Percentiles rank a stretch among this genome's conserved stretches.
These are phyloP conservation scores for Coemansia sp. DNA, from an alignment of 192 early-diverging fungal genomes.

Conservation along the genomic window DNA sequence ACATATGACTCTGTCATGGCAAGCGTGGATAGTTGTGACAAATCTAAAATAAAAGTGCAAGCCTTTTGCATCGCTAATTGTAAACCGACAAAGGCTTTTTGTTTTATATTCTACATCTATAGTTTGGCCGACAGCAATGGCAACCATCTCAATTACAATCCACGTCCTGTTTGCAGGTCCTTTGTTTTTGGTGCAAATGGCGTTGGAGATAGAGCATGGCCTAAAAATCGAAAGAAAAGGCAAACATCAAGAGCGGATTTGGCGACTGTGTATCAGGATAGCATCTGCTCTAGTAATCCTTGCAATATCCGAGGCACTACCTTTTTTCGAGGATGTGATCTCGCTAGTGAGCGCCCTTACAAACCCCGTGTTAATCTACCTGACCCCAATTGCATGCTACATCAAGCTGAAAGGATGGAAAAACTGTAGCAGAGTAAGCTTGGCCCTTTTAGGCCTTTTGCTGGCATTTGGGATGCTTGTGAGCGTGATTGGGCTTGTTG, in stretches of 20 bases:
- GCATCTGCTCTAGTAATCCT: slow-evolving; percentile 56
- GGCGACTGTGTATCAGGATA: slow-evolving; percentile 56
- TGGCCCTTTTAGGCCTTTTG: slow-evolving; percentile 30
- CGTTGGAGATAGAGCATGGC: slow-evolving; percentile 55
- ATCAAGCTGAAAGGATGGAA: slow-evolving; percentile 66
- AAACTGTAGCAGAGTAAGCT: slow-evolving; percentile 30
- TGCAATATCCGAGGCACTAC: slow-evolving; percentile 63
- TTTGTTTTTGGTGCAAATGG: slow-evolving; percentile 67
- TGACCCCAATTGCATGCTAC: slow-evolving; percentile 73
- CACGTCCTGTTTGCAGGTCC: slow-evolving; percentile 79
- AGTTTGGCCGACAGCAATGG: slow-evolving; percentile 60
- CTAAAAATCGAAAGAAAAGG: slow-evolving; percentile 59
- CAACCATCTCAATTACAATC: slow-evolving; percentile 66
- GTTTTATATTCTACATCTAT: slow-evolving; percentile 39
- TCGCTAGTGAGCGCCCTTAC: slow-evolving; percentile 71
- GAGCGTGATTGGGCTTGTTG: slow-evolving; percentile 64
- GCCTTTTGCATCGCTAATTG: neutral
- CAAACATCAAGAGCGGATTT: slow-evolving; percentile 48
- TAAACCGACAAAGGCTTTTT: neutral
- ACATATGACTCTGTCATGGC: neutral
- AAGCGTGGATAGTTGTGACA: neutral
- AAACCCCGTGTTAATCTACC: slow-evolving; percentile 68
- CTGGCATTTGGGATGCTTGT: slow-evolving; percentile 58
- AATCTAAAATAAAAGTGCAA: neutral
- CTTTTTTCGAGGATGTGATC: slow-evolving; percentile 75